Base-by-base conservation (phyloP, 1,139 yeast species). In the Kazachstania sp. region DNA sequence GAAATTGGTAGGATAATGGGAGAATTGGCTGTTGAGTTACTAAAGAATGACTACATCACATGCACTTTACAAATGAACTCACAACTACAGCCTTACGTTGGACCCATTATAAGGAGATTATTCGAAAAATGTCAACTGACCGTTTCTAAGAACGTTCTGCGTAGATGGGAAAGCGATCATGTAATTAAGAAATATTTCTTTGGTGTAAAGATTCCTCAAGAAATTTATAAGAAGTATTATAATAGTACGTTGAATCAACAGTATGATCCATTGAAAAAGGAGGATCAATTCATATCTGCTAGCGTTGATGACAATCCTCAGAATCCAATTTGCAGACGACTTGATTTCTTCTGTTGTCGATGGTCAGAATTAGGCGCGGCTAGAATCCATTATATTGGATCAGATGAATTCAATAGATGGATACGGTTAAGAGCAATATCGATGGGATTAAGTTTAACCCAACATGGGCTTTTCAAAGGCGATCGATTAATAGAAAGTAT, bases 361-460 rank as follows among this genome's bases (percentile, higher is more conserved):
- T 73, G 77, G 71, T 55, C 64, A 1, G 73, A 74, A 47, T 55
- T 71, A 13, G 86, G 85, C 0, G 77, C 82, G 0, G 69, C 77
- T 0, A 58, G 73, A 55, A 59, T 80, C 16, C 80, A 81, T 57
- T 81, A 76, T 56, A 78, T 81, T 0, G 86, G 86, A 0, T 75
- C 78, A 51, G 74, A 72, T 45, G 69, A 71, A 31, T 78, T 79
- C 58, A 81, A 79, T 58, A 71, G 83, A 46, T 64, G 69, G 51
- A 56, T 78, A 42, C 64, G 85, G 36, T 53, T 69, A 39, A 55
- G 70, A 35, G 85, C 85, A 0, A 57, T 54, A 19, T 60, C 67
- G 35, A 68, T 68, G 49, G 78, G 78, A 0, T 66, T 71, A 62
- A 65, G 64, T 30, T 60, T 81, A 42, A 79, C 68, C 43, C 75